Percentiles rank a stretch among this genome's conserved stretches.
phyloP scores from a whole-genome alignment of 495 filamentous ascomycete species.

The Penicillium bialowiezense region DNA sequence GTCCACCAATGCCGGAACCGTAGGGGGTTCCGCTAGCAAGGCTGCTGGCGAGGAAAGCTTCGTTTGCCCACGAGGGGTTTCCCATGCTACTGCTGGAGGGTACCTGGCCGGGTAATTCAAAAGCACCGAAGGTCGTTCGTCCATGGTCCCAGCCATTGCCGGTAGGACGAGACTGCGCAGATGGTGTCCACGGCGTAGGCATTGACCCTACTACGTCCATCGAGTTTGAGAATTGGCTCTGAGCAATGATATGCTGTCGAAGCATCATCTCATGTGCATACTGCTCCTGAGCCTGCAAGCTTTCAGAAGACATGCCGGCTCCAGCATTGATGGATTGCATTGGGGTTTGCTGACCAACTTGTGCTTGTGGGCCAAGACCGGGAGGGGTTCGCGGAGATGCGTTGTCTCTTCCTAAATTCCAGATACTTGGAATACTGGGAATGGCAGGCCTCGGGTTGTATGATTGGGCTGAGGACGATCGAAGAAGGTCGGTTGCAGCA shows the following conservation, averaged over 20 bases:
- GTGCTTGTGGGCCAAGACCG: constrained; percentile 28
- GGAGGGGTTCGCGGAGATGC: constrained; percentile 35
- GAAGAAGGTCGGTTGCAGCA: constrained; percentile 22
- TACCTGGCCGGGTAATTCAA: constrained; percentile 30
- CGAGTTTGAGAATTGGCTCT: constrained; percentile 24
- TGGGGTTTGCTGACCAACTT: constrained; percentile 21
- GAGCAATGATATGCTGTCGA: constrained; percentile 27
- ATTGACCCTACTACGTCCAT: constrained; percentile 22
- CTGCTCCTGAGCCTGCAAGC: constrained; percentile 27
- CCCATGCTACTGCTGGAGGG: constrained; percentile 28
- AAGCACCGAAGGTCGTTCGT: constrained; percentile 16
- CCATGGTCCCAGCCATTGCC: constrained; percentile 26
- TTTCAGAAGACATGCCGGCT: constrained; percentile 16
- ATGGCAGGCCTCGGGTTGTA: constrained; percentile 36
- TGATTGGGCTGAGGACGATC: constrained; percentile 29
- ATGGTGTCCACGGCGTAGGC: constrained; percentile 25
- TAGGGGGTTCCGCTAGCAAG: constrained; percentile 24
- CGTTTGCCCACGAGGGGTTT: constrained; percentile 39
- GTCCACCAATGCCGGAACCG: constrained; percentile 24
- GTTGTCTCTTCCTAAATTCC: constrained; percentile 36
- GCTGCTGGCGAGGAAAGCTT: constrained; percentile 43
- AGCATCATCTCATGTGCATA: constrained; percentile 28
- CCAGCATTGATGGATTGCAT: constrained; percentile 13
- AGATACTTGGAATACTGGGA: constrained; percentile 45
- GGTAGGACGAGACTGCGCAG: constrained; percentile 16